These are phyloP conservation scores for Hypoxylon sp. DNA, from an alignment of 2,329 filamentous ascomycete species.

Conservation along the genomic window DNA sequence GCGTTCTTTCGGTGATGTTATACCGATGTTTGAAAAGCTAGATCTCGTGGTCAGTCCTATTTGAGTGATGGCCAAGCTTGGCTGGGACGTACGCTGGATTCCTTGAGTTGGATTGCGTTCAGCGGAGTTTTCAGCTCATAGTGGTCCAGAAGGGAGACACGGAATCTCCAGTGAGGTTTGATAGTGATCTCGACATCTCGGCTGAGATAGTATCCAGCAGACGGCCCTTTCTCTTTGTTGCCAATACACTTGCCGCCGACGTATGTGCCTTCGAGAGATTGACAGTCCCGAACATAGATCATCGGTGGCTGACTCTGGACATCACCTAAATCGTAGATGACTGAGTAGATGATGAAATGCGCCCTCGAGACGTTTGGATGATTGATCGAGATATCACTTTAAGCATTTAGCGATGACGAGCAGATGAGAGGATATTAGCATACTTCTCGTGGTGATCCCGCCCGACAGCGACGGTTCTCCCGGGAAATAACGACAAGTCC, in stretches of 20 bases:
- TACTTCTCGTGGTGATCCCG: slow-evolving; percentile 34
- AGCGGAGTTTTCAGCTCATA: slow-evolving; percentile 23
- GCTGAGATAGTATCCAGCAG: slow-evolving; percentile 57
- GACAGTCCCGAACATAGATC: slow-evolving; percentile 64
- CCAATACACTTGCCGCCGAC: slow-evolving; percentile 59
- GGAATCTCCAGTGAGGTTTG: slow-evolving; percentile 48
- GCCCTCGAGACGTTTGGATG: slow-evolving; percentile 56
- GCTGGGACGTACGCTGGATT: slow-evolving; percentile 45
- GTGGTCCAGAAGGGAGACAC: slow-evolving; percentile 43
- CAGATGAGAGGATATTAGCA: background rate
- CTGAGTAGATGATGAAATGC: slow-evolving; percentile 64
- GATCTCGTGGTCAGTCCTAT: slow-evolving; percentile 26
- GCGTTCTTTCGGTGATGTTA: slow-evolving; percentile 55
- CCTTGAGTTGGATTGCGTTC: slow-evolving; percentile 44
- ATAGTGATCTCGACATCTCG: slow-evolving; percentile 59
- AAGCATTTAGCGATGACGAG: slow-evolving; percentile 4
- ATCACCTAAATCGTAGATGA: slow-evolving; percentile 56
- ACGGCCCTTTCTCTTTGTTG: slow-evolving; percentile 43
- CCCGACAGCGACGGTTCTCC: slow-evolving; percentile 28
- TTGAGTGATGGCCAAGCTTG: background rate
- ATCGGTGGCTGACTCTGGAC: slow-evolving; percentile 46
- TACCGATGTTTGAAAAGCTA: slow-evolving; percentile 58
- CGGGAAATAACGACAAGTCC: slow-evolving; percentile 30
- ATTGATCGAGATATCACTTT: slow-evolving; percentile 52
- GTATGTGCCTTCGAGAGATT: slow-evolving; percentile 62